Conservation (phyloP, 176 grass and related monocot genomes). For the Eragrostis curvula region DNA sequence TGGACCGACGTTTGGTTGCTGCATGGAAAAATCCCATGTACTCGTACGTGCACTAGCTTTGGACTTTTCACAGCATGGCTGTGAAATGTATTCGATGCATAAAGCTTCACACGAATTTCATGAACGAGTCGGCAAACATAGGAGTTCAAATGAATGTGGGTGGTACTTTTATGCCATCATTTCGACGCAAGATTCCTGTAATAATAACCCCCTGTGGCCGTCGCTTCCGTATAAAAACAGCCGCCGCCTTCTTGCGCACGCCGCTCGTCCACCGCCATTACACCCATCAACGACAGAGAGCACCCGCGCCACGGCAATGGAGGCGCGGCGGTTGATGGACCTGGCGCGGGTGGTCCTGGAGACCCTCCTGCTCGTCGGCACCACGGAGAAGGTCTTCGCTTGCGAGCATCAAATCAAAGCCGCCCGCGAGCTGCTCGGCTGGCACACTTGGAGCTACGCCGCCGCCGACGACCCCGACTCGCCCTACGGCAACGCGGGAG, state of each 20-base stretch:
- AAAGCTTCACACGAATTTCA: too few relatives aligned
- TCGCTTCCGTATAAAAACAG: not conserved
- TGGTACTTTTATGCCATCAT: too few relatives aligned
- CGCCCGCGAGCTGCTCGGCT: conserved; percentile 38
- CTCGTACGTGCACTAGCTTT: too few relatives aligned
- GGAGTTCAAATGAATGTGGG: too few relatives aligned
- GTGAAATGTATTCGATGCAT: too few relatives aligned
- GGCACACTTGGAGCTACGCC: conserved; percentile 26
- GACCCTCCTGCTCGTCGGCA: conserved; percentile 35
- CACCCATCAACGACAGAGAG: not conserved
- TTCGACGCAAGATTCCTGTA: not conserved
- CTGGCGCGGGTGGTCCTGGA: conserved; percentile 37
- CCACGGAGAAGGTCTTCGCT: conserved; percentile 26
- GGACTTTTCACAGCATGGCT: too few relatives aligned
- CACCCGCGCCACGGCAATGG: not conserved
- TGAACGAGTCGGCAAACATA: too few relatives aligned
- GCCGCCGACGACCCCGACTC: not conserved
- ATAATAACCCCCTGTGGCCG: not conserved
- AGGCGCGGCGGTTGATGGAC: not conserved
- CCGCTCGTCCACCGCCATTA: conserved; percentile 12
- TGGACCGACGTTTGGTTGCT: too few relatives aligned
- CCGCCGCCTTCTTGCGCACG: not conserved
- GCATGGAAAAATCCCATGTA: too few relatives aligned
- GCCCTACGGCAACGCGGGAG: not conserved
- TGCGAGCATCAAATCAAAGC: conserved; percentile 22